A percentile compares a stretch with the other conserved stretches of the same genome.
phyloP scores from a whole-genome alignment of 441 rosid species.

The Euphorbia corollata region DNA sequence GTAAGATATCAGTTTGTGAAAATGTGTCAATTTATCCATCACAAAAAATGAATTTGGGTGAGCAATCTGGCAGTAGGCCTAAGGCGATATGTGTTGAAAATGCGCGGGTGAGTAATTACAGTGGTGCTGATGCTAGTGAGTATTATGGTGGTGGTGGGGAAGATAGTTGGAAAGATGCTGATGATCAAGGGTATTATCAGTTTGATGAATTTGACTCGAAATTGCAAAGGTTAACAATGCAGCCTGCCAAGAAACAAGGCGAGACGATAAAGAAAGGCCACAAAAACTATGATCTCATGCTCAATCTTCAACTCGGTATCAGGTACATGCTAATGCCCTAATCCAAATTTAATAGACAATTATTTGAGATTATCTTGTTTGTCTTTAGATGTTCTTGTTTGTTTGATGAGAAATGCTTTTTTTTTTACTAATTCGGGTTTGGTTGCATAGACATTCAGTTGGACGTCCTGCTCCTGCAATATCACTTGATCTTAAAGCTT shows the following conservation, averaged over 20 bases:
- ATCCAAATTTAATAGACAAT: neutral
- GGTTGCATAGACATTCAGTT: slow-evolving; percentile 64
- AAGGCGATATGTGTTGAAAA: slow-evolving; percentile 50
- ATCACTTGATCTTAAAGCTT: slow-evolving; percentile 75
- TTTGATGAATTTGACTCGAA: slow-evolving; percentile 33
- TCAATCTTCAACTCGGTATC: slow-evolving; percentile 90
- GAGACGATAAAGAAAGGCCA: slow-evolving; percentile 82
- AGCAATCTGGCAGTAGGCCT: slow-evolving; percentile 27
- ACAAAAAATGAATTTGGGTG: slow-evolving; percentile 56
- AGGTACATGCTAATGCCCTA: slow-evolving; percentile 36
- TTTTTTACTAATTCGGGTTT: neutral
- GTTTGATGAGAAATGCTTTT: neutral
- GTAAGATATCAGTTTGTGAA: slow-evolving; percentile 49
- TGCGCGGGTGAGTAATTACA: slow-evolving; percentile 45
- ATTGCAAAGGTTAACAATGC: slow-evolving; percentile 33
- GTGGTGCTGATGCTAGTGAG: slow-evolving; percentile 16
- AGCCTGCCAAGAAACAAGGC: slow-evolving; percentile 63
- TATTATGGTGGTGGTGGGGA: slow-evolving; percentile 22
- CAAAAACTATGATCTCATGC: slow-evolving; percentile 94
- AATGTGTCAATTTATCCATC: slow-evolving; percentile 60
- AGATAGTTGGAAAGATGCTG: slow-evolving; percentile 27
- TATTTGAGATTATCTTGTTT: neutral
- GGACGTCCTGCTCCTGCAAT: slow-evolving; percentile 88
- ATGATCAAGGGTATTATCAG: slow-evolving; percentile 39
- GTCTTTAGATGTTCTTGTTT: neutral